These are phyloP conservation scores for Pleurozium schreberi DNA, from an alignment of 225 moss, liverwort and hornwort species.

Conservation along the genomic window DNA sequence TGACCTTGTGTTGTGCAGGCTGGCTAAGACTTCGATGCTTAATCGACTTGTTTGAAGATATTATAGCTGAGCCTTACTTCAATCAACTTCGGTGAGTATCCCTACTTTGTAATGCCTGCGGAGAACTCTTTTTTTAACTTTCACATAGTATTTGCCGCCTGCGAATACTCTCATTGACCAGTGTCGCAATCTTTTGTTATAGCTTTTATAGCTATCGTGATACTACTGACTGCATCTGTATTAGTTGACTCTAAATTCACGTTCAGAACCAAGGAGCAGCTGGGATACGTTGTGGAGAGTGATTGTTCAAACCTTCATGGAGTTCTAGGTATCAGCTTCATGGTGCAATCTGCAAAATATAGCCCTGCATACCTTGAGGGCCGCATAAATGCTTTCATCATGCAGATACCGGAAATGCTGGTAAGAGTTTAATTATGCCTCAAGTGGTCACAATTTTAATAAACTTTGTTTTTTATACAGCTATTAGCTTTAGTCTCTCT, in stretches of 20 bases:
- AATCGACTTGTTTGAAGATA: conserved; percentile 62
- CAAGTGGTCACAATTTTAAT: not conserved
- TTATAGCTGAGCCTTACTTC: conserved; percentile 69
- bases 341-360: conserved; percentile 74
- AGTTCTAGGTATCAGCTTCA: conserved; percentile 61
- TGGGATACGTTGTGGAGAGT: conserved; percentile 72
- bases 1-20: conserved; percentile 25
- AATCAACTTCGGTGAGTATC: conserved; percentile 64
- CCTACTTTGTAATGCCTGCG: not conserved
- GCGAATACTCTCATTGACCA: not conserved
- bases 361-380: conserved; percentile 49
- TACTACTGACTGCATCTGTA: not conserved
- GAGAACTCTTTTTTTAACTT: not conserved
- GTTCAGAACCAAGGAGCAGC: conserved; percentile 73
- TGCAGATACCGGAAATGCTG: conserved; percentile 29
- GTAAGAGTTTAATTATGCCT: not conserved
- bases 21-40: conserved; percentile 34
- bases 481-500: not conserved
- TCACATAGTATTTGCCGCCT: not conserved
- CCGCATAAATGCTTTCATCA: conserved; percentile 59
- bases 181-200: not conserved
- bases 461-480: not conserved
- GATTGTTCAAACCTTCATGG: conserved; percentile 39
- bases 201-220: not conserved
- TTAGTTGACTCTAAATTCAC: not conserved